phyloP scores from a whole-genome alignment of 805 yeast species.

The Ogataea ganodermae region DNA sequence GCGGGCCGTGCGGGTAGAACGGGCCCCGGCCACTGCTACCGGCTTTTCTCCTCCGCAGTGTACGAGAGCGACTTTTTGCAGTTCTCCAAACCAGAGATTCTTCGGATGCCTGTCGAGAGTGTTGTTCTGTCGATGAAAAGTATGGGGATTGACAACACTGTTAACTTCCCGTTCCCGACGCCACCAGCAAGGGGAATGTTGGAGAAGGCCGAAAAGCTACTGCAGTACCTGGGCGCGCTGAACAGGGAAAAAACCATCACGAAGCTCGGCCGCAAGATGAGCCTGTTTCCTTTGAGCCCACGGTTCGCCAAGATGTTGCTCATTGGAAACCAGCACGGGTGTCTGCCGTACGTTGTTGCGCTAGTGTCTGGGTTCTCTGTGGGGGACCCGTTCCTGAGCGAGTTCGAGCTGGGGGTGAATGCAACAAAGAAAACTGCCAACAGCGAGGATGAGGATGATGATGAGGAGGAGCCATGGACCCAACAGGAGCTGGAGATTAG shows the following conservation, averaged over 20 bases:
- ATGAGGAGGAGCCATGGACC: slow-evolving; percentile 39
- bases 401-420: slow-evolving; percentile 67
- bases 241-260: slow-evolving; percentile 60
- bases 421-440: slow-evolving; percentile 10
- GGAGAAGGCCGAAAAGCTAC: slow-evolving; percentile 62
- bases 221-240: slow-evolving; percentile 79
- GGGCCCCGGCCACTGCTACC: slow-evolving; percentile 97
- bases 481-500: slow-evolving; percentile 41
- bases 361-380: slow-evolving; percentile 90
- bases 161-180: slow-evolving; percentile 92
- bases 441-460: slow-evolving; percentile 27
- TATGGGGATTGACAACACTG: slow-evolving; percentile 90
- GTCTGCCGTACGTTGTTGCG: slow-evolving; percentile 87
- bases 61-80: slow-evolving; percentile 82
- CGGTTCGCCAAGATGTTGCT: slow-evolving; percentile 88
- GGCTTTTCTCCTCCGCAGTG: slow-evolving; percentile 91
- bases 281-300: slow-evolving; percentile 90
- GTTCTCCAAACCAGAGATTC: slow-evolving; percentile 85
- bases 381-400: slow-evolving; percentile 85
- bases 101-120: slow-evolving; percentile 95
- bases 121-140: slow-evolving; percentile 94
- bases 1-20: slow-evolving; percentile 98
- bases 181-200: slow-evolving; percentile 73
- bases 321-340: slow-evolving; percentile 82
- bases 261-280: slow-evolving; percentile 80